Percentiles rank a stretch among this genome's conserved stretches.
Conservation (phyloP, 768 basidiomycete genomes). For the Lentinula sp. region DNA sequence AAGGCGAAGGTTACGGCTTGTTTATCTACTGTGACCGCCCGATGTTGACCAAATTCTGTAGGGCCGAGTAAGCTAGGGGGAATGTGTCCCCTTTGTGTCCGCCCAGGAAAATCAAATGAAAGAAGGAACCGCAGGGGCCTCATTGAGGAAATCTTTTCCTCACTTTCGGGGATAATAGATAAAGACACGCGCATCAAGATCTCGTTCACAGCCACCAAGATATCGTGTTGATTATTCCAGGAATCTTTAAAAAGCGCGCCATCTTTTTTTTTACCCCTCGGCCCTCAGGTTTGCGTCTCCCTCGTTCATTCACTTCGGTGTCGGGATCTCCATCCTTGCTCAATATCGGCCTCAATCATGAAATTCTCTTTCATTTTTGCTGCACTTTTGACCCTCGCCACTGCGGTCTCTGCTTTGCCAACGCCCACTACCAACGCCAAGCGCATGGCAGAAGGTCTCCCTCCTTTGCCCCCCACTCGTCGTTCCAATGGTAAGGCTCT, state of each 20-base stretch:
- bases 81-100: not conserved
- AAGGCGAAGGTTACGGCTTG: too few relatives aligned
- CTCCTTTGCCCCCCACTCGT: conserved; percentile 3
- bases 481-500: not conserved
- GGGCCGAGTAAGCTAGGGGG: too few relatives aligned
- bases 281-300: not conserved
- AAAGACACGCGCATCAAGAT: not conserved
- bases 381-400: not conserved
- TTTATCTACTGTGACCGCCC: too few relatives aligned
- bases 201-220: not conserved
- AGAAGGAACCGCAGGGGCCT: too few relatives aligned
- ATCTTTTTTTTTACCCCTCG: not conserved
- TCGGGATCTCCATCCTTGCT: not conserved
- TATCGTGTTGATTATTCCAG: not conserved
- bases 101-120: not conserved
- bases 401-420: not conserved
- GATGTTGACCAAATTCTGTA: too few relatives aligned
- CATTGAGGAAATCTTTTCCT: not conserved
- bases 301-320: not conserved
- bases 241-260: not conserved
- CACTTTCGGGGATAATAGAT: not conserved
- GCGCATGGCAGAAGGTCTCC: conserved; percentile 7
- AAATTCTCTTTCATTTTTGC: not conserved
- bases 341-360: not conserved
- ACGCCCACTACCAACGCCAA: conserved; percentile 2